Conservation (phyloP, 192 early-diverging fungal species). For the Podila verticillata region DNA sequence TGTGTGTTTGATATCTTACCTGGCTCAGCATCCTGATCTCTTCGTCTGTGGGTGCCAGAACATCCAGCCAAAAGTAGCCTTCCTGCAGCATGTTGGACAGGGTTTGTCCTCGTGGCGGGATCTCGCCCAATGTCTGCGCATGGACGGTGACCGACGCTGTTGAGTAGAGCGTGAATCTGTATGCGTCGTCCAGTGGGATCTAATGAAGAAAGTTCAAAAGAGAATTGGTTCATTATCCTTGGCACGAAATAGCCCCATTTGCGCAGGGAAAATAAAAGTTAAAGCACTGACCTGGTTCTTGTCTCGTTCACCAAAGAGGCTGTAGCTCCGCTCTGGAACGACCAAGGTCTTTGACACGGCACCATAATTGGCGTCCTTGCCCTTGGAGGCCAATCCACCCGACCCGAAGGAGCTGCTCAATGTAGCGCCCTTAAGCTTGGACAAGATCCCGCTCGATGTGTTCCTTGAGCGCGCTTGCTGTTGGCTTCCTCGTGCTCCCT, state of each 20-base stretch:
- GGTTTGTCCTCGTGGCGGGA: conserved; percentile 55
- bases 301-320: conserved; percentile 50
- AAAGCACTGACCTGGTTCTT: conserved; percentile 28
- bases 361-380: conserved; percentile 25
- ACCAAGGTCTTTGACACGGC: conserved; percentile 12
- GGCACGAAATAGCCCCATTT: background rate
- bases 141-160: conserved; percentile 68
- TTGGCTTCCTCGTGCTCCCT: background rate
- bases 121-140: conserved; percentile 60
- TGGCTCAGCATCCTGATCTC: conserved; percentile 70
- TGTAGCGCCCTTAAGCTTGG: conserved; percentile 18
- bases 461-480: conserved; percentile 2
- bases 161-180: conserved; percentile 76
- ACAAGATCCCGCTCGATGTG: conserved; percentile 19
- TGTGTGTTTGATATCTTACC: conserved; percentile 23
- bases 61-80: conserved; percentile 75
- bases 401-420: conserved; percentile 21
- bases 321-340: conserved; percentile 39
- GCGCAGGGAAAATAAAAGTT: background rate
- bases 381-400: conserved; percentile 12
- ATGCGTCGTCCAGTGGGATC: conserved; percentile 47
- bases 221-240: background rate
- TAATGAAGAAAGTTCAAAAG: conserved; percentile 1
- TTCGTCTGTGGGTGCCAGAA: conserved; percentile 65
- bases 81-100: conserved; percentile 47